phyloP scores from a whole-genome alignment of 495 filamentous ascomycete genomes.

The Penicillium maclennaniae region DNA sequence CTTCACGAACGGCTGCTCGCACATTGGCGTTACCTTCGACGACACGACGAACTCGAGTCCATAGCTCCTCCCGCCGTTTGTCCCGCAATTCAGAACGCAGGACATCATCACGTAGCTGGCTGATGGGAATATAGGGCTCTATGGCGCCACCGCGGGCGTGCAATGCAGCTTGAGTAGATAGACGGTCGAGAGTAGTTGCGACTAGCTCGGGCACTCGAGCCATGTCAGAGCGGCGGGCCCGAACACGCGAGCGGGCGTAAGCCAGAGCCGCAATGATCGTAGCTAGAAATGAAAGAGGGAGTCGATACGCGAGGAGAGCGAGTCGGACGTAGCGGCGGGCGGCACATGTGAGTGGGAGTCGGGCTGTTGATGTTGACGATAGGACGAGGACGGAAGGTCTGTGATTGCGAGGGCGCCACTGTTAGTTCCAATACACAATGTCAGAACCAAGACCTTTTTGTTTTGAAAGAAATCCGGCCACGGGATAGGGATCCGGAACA shows the following conservation, averaged over 20 bases:
- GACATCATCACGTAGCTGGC: slow-evolving; percentile 88
- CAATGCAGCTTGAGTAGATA: slow-evolving; percentile 75
- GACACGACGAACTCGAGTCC: slow-evolving; percentile 73
- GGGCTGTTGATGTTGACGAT: slow-evolving; percentile 74
- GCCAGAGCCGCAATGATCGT: slow-evolving; percentile 43
- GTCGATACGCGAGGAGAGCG: slow-evolving; percentile 92
- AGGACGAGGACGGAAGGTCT: slow-evolving; percentile 63
- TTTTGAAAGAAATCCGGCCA: slow-evolving; percentile 15
- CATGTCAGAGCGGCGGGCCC: slow-evolving; percentile 55
- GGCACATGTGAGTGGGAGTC: slow-evolving; percentile 82
- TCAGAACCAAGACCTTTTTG: slow-evolving; percentile 45
- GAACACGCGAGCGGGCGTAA: slow-evolving; percentile 56
- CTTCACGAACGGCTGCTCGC: slow-evolving; percentile 76
- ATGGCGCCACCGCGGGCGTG: slow-evolving; percentile 60
- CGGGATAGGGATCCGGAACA: slow-evolving; percentile 20
- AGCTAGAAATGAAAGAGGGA: slow-evolving; percentile 75
- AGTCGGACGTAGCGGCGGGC: slow-evolving; percentile 84
- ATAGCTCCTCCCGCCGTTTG: slow-evolving; percentile 67
- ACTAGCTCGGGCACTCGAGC: slow-evolving; percentile 76
- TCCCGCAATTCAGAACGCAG: slow-evolving; percentile 76
- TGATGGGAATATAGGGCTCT: slow-evolving; percentile 78
- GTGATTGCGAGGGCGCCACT: slow-evolving; percentile 63
- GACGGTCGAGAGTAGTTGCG: slow-evolving; percentile 71
- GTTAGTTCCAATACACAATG: slow-evolving; percentile 62
- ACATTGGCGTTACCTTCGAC: slow-evolving; percentile 95